Base-by-base conservation (phyloP, 2,329 filamentous ascomycete species). In the Colletotrichum sp. region DNA sequence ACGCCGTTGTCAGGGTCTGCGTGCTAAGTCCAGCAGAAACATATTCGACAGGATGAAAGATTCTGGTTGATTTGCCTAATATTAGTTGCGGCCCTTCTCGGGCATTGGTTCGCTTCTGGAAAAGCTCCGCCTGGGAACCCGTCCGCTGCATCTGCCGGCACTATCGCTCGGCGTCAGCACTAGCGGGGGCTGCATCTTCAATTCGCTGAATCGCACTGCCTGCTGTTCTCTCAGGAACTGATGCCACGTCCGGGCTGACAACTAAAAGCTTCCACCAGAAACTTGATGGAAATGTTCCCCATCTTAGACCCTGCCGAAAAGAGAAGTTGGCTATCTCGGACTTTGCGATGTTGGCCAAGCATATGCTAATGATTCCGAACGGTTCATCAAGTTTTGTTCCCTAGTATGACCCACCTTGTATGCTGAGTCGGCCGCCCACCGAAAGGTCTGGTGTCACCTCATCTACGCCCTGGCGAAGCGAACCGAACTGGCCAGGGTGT, bases 321-420 rank as follows among this genome's bases (percentile, higher is more conserved):
- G 36, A 18, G 36, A 43, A 5, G 4, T 36, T 36, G 34, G 34
- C 43, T 7, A 4, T 48, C 43, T 48, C 10, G 10, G 18, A 21
- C 10, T 48, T 2, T 48, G 9, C 43, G 10, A 7, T 48, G 12
- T 48, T 1, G n/a, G 6, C 9, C 5, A 48, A 13, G 18, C 2
- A 13, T 5, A 10, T 13, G 9, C 10, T 7, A 21, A 48, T 12
- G 43, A 48, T 21, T 2, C 21, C 10, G 13, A 3, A 3, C n/a
- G n/a, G n/a, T 13, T 21, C 43, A 48, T 48, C 9, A 21, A 13
- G 43, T 13, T 9, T 21, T 48, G 10, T 13, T 48, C 5, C 6
- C n/a, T 1, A 13, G 43, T 13, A 0, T 13, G 18, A 21, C 21
- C 5, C 1, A 21, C 18, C n/a, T 21, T 3, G 43, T n/a, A 3